Conservation (phyloP, 1,139 yeast species). For the Arxiozyma telluris region DNA sequence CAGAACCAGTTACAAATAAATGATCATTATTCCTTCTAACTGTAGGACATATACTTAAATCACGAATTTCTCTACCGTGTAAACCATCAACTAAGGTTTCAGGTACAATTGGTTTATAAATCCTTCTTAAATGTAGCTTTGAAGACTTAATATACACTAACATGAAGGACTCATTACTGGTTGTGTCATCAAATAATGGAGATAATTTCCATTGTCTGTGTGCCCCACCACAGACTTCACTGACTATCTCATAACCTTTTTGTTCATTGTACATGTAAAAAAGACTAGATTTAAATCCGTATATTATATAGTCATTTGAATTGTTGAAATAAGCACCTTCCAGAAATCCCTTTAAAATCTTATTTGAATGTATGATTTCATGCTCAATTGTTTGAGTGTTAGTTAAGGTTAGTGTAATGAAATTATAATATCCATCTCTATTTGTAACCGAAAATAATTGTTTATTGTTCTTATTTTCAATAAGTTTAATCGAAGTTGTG, state of each 20-base stretch:
- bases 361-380: constrained; percentile 47
- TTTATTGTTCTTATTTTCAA: constrained; percentile 25
- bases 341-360: constrained; percentile 62
- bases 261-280: constrained; percentile 83
- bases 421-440: constrained; percentile 55
- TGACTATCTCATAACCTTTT: constrained; percentile 56
- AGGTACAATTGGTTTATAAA: constrained; percentile 24
- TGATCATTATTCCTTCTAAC: constrained; percentile 18
- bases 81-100: constrained; percentile 47
- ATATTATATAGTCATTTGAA: constrained; percentile 47
- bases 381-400: constrained; percentile 9
- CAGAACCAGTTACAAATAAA: constrained; percentile 69
- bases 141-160: constrained; percentile 50
- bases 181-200: background rate
- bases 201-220: constrained; percentile 66
- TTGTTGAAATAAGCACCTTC: constrained; percentile 55
- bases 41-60: constrained; percentile 40
- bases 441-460: constrained; percentile 40
- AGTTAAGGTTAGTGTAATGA: constrained; percentile 13
- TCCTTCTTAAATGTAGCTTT: constrained; percentile 30
- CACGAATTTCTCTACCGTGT: constrained; percentile 85
- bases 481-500: constrained; percentile 45
- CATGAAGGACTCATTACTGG: constrained; percentile 27
- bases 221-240: constrained; percentile 83
- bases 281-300: constrained; percentile 73